Evolutionary conservation across 2,329 filamentous ascomycete genomes (phyloP), one percentile per base, ranked within the genome.

Genomic region (Fusarium sp.): DNA sequence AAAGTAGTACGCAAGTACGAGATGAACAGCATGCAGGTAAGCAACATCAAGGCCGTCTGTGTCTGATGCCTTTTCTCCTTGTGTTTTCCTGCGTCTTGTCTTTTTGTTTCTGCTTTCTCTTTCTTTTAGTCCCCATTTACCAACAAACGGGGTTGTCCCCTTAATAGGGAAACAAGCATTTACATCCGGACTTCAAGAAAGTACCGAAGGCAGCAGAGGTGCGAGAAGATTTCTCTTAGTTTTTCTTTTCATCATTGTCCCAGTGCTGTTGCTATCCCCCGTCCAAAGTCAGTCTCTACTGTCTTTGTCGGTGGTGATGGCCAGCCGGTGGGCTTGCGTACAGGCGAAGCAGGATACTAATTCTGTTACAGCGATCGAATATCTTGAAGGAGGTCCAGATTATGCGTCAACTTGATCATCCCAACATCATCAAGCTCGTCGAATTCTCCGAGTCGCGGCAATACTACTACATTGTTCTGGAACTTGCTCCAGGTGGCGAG

Each of bases 1-100:
- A 99, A 99, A 78, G 95, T 99, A 47, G 95, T 99, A 64, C 90
- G 95, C 73, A 98, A 98, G 80, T 98, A 92, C 75, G 95, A 99
- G 79, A 97, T 99, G 92, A 98, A 97, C 79, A 93, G 89, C 67
- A 93, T 90, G 82, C 95, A 98, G 92, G 95, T 99, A 85, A 86
- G 93, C 89, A 71, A 54, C 42, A 47, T 25, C 58, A 58, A 65
- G 63, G 63, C 61, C 52, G 63, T 61, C 65, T 25, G 57, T 64
- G 49, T 69, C 60, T 39, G 53, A 59, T 48, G 58, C 64, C 64
- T 61, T 21, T 60, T 70, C 57, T 67, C 57, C 31, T 70, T 63
- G 39, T 53, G 51, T 66, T 60, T 62, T 57, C 36, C 8, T 52
- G 25, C 49, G 21, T 31, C 57, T 56, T 43, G 54, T 48, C 45